Evolutionary conservation across 306 rosid genomes (phyloP).

Genomic region (Sphenostylis stenocarpa): DNA sequence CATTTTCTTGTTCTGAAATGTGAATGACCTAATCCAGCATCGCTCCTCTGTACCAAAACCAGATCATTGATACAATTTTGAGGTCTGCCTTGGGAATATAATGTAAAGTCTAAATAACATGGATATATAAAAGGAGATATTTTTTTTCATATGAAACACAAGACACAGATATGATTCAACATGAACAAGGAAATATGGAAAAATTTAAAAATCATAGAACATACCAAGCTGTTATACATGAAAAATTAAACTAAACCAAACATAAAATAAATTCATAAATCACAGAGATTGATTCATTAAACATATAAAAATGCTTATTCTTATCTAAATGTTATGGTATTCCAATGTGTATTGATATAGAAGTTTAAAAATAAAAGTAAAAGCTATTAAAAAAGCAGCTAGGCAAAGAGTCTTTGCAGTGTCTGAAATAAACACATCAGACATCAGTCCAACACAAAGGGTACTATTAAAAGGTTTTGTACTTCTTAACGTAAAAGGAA

Average conservation of each 20-base stretch:
- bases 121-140: not conserved
- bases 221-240: not conserved
- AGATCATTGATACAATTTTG: constrained; percentile 5
- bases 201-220: not conserved
- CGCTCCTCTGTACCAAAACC: not conserved
- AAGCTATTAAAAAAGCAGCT: not conserved
- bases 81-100: constrained; percentile 3
- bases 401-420: not conserved
- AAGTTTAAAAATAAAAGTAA: not conserved
- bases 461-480: not conserved
- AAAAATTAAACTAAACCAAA: not conserved
- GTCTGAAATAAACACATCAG: not conserved
- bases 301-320: not conserved
- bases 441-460: not conserved
- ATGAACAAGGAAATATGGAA: not conserved
- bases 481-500: not conserved
- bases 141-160: not conserved
- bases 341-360: not conserved
- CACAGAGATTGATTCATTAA: not conserved
- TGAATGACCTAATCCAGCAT: constrained; percentile 8
- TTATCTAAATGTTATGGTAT: not conserved
- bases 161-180: not conserved
- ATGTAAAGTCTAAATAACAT: not conserved
- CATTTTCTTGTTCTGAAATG: not conserved
- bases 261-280: not conserved